Evolutionary conservation across 768 basidiomycete species (phyloP).

Genomic region (Hortiboletus flavorubellus): DNA sequence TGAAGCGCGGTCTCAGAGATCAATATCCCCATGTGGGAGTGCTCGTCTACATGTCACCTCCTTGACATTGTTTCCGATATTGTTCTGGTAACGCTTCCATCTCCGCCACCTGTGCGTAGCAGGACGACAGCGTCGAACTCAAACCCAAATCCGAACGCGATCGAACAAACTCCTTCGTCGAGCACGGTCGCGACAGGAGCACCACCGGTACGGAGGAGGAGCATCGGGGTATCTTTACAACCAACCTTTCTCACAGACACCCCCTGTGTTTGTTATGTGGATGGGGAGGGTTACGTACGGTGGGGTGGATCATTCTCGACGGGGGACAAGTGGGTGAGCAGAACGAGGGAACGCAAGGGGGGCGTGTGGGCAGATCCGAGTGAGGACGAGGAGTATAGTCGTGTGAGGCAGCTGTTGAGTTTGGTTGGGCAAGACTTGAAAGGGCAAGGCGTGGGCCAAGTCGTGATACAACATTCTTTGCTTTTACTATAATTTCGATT

Average conservation of each 20-base stretch:
- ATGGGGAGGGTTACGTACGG: constrained; percentile 21
- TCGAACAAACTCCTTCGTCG: constrained; percentile 8
- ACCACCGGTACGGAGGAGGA: constrained; percentile 47
- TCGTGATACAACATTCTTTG: background rate
- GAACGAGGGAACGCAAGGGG: background rate
- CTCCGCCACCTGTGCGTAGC: constrained; percentile 1
- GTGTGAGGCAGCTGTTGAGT: constrained; percentile 52
- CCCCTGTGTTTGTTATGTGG: constrained; percentile 61
- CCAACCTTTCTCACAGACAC: constrained; percentile 74
- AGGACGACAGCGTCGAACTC: background rate
- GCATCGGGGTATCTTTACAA: constrained; percentile 72
- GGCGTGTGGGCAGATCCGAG: constrained; percentile 71
- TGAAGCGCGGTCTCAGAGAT: no score
- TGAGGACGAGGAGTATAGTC: constrained; percentile 64
- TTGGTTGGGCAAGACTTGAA: constrained; percentile 39
- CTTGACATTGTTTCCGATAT: no score
- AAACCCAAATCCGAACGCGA: background rate
- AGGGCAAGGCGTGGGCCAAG: constrained; percentile 8
- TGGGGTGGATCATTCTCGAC: constrained; percentile 10
- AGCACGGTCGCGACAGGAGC: constrained; percentile 14
- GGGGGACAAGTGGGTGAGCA: background rate
- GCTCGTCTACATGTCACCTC: no score
- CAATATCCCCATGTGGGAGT: no score
- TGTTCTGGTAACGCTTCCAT: no score
- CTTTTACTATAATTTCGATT: background rate